Evolutionary conservation across 805 yeast genomes (phyloP).

Genomic region (Candida mattraensis): DNA sequence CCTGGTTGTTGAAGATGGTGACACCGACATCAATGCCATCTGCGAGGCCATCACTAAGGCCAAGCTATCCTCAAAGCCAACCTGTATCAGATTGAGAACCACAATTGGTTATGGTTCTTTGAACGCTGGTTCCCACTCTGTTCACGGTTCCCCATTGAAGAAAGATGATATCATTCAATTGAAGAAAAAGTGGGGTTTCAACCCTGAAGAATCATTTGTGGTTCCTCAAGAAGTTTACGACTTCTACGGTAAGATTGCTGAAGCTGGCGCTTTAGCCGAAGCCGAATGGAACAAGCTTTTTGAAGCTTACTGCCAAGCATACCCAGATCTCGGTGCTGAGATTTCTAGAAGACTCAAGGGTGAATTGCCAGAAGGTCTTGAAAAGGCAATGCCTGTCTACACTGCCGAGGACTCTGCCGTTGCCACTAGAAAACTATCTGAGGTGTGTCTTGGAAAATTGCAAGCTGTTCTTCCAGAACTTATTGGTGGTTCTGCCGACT

Average conservation of each 20-base stretch:
- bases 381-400: conserved; percentile 72
- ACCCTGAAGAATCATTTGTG: conserved; percentile 76
- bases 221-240: conserved; percentile 85
- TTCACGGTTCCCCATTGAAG: conserved; percentile 96
- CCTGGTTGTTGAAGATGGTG: conserved; percentile 73
- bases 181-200: conserved; percentile 81
- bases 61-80: conserved; percentile 81
- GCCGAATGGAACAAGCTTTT: conserved; percentile 72
- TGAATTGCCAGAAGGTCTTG: conserved; percentile 84
- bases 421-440: conserved; percentile 94
- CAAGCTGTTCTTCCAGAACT: conserved; percentile 76
- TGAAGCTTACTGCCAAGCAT: conserved; percentile 60
- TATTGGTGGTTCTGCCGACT: conserved; percentile 97
- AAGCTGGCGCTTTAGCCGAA: conserved; percentile 67
- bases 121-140: conserved; percentile 81
- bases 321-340: conserved; percentile 79
- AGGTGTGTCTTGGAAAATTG: conserved; percentile 66
- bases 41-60: conserved; percentile 75
- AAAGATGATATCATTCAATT: conserved; percentile 87
- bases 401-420: conserved; percentile 75
- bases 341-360: conserved; percentile 73
- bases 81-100: conserved; percentile 84
- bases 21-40: conserved; percentile 72
- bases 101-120: conserved; percentile 93
- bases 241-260: conserved; percentile 56